These are phyloP conservation scores for Zangia roseola DNA, from an alignment of 768 basidiomycete species.

Conservation along the genomic window DNA sequence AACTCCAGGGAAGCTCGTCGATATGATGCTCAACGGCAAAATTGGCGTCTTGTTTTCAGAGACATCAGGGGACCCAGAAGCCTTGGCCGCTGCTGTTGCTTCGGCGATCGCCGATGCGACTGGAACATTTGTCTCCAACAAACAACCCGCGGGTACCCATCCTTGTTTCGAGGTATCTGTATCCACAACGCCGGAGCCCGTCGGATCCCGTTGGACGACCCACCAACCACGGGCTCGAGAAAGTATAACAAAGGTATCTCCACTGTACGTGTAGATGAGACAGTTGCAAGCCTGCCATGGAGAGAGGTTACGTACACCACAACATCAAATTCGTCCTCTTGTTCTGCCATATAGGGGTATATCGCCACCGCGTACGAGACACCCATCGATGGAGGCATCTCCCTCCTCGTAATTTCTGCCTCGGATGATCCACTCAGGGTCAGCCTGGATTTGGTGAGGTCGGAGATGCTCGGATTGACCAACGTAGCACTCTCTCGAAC, in stretches of 20 bases:
- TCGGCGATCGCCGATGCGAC: conserved; percentile 86
- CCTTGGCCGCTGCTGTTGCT: conserved; percentile 63
- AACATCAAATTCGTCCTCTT: conserved; percentile 98
- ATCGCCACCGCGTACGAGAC: conserved; percentile 96
- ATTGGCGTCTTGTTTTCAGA: conserved; percentile 69
- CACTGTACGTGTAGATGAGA: conserved; percentile 44
- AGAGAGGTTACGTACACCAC: conserved; percentile 66
- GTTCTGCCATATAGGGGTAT: conserved; percentile 98
- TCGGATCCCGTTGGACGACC: conserved; percentile 95
- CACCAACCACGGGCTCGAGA: conserved; percentile 98
- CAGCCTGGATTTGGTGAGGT: conserved; percentile 16
- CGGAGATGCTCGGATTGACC: conserved; percentile 33
- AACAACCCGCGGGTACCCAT: conserved; percentile 97
- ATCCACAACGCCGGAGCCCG: conserved; percentile 76
- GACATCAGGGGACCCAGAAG: conserved; percentile 40
- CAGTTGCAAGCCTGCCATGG: neutral
- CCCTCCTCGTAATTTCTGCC: conserved; percentile 37
- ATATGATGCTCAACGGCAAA: conserved; percentile 86
- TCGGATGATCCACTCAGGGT: conserved; percentile 25
- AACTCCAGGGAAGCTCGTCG: conserved; percentile 96
- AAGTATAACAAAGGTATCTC: conserved; percentile 90
- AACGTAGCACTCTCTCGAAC: conserved; percentile 38
- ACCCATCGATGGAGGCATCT: conserved; percentile 47
- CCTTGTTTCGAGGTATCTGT: conserved; percentile 80
- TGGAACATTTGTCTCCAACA: conserved; percentile 90